Evolutionary conservation across 164 flowering plant species (phyloP), one percentile per base, ranked within the genome.

Genomic region (Tinospora cordifolia): DNA sequence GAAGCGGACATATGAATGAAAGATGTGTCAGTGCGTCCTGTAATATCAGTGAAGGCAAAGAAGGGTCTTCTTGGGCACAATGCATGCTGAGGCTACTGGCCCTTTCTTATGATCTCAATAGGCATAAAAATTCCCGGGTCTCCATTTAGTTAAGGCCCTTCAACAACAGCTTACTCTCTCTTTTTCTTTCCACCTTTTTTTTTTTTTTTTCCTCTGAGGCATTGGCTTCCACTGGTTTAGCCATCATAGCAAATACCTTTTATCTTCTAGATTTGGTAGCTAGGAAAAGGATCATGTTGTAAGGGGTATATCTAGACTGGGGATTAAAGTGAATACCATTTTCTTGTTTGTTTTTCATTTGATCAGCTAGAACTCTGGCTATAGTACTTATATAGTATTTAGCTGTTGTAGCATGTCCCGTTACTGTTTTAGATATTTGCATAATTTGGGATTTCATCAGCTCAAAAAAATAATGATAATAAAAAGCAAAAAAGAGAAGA

Each of bases 1-100:
- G 77, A 89, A 91, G 83, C 82, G 84, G 59, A 84, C 80, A 14
- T 90, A 89, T 63, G 97, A 87, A 83, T 91, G 83, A 85, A 69
- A 65, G 57, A 27, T 63, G 27, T 44, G 17, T 60, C 47, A 58
- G 46, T 40, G 41, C 27, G 9, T 39, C 36, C 59, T 38, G 34
- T 19, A 9, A 24, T 49, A 2, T 12, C 12, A 30, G 8, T 30
- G 39, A 65, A 62, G 26, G 17, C 66, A 69, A 69, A 19, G 21
- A 30, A 30, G 36, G 4, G 4, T 2, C 3, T 4, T 30, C 36
- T 17, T 12, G 36, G 66, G 25, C 36, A 26, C 62, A 9, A n/a
- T n/a, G 60, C 59, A 26, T 46, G 27, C 47, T 5, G 8, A 64
- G 21, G 39, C 26, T 39, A 15, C 44, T 40, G 8, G 30, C 65